Evolutionary conservation across 768 basidiomycete genomes (phyloP), one percentile per base, ranked within the genome.

Genomic region (Holtermannia corniformis): DNA sequence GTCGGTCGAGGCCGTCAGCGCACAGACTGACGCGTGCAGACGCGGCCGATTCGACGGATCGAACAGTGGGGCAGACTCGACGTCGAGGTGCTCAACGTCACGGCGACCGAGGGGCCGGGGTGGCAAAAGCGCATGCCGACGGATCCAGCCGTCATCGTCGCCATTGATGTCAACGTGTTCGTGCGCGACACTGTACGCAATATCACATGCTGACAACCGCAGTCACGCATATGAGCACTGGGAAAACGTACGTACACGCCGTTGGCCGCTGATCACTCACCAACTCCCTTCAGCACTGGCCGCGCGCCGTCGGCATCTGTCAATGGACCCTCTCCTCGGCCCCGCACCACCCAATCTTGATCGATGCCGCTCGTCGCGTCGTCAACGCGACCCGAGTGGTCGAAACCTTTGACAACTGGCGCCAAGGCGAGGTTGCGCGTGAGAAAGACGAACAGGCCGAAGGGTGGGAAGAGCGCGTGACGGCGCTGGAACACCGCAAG

Each of bases 291-390:
- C 42, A 50, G 11, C 44, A 40, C 20, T 67, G 62, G 60, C 65
- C 65, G 10, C 46, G 65, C 41, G 49, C 65, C 3, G 11, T 67
- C 10, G 62, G 60, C 13, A 67, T 67, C 52, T 68, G 65, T 48
- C 70, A 71, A 46, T 71, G 71, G 71, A 65, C 68, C 4, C 51
- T 73, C n/a, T 61, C 62, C 2, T 62, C 60, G 5, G 53, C 63
- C 10, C 61, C 65, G 3, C 44, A 54, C 20, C 71, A 73, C 53
- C 71, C 71, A 1, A 65, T 73, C 47, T 58, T 67, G 40, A 32
- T 73, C 20, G 70, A 71, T 47, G 63, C 64, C 3, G 62, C 57
- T 1, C 28, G 65, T 19, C 28, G 68, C 21, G 59, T 71, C 0
- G 57, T 70, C 41, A 65, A 70, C 44, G 49, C 60, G 2, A 62